Percentiles rank a stretch among this genome's conserved stretches.
Evolutionary conservation across 148 eudicot genomes (phyloP).

Genomic region (Beta vulgaris): DNA sequence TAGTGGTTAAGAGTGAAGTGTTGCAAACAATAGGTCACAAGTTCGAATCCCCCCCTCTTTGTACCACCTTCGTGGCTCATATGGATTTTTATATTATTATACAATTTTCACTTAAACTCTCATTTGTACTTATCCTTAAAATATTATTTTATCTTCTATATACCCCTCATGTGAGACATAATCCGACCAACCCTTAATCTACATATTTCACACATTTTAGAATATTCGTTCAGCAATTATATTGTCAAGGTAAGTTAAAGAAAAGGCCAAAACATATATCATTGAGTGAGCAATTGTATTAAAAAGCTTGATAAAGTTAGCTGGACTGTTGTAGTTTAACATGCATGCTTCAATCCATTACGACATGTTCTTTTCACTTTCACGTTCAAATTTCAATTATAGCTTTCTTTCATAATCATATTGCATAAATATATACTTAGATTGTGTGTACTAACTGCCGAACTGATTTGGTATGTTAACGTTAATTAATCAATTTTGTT

Average conservation of each 20-base stretch:
- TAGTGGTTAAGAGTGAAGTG: too few relatives aligned
- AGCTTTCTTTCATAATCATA: neutral
- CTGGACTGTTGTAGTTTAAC: neutral
- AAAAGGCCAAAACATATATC: conserved; percentile 15
- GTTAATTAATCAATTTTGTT: neutral
- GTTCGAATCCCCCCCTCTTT: too few relatives aligned
- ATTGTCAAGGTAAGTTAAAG: conserved; percentile 8
- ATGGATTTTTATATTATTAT: too few relatives aligned
- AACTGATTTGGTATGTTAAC: neutral
- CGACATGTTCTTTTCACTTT: neutral
- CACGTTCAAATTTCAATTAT: conserved; percentile 25
- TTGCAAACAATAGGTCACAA: too few relatives aligned
- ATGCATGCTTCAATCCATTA: conserved; percentile 25
- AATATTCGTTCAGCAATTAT: conserved; percentile 7
- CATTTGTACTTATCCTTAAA: too few relatives aligned
- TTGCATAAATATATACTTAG: neutral
- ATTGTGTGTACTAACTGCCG: neutral
- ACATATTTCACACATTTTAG: too few relatives aligned
- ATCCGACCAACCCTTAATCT: too few relatives aligned
- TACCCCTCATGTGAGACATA: too few relatives aligned
- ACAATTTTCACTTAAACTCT: too few relatives aligned
- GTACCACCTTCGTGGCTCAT: too few relatives aligned
- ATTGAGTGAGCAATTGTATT: neutral
- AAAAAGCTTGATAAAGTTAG: neutral
- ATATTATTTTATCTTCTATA: too few relatives aligned